These are phyloP conservation scores for Penicillium sp. DNA, from an alignment of 2,329 filamentous ascomycete genomes.

Conservation along the genomic window DNA sequence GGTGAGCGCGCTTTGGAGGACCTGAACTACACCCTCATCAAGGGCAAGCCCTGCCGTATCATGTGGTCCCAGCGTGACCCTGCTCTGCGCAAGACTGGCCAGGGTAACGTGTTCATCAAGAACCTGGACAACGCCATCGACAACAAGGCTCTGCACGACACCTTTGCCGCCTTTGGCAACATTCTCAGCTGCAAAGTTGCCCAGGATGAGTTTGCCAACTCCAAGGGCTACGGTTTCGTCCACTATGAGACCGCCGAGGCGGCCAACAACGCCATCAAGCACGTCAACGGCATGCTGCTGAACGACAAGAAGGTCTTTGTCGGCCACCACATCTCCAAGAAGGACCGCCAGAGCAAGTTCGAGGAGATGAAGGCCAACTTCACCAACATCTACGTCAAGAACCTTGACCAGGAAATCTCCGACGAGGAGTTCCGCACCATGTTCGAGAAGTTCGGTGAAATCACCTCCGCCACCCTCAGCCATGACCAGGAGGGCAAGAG, in stretches of 20 bases:
- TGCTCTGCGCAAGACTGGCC: constrained; percentile 96
- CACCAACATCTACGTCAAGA: constrained; percentile 99
- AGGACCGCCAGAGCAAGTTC: constrained; percentile 99
- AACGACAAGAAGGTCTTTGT: constrained; percentile 99
- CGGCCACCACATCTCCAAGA: constrained; percentile 98
- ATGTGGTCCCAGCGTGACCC: constrained; percentile 99
- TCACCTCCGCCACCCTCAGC: constrained; percentile 92
- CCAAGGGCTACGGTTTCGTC: constrained; percentile 98
- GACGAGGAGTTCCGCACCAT: constrained; percentile 94
- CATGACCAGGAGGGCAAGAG: constrained; percentile 87
- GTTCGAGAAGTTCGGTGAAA: constrained; percentile 88
- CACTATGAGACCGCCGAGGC: constrained; percentile 99
- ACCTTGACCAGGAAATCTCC: constrained; percentile 77
- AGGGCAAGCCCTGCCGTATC: constrained; percentile 97
- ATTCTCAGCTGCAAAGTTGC: constrained; percentile 99
- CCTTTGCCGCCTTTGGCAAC: constrained; percentile 97
- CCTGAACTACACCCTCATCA: constrained; percentile 99
- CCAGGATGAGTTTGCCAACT: constrained; percentile 93
- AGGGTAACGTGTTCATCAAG: constrained; percentile 99
- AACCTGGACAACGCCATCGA: constrained; percentile 98
- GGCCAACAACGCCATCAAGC: constrained; percentile 95
- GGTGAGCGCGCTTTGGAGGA: constrained; percentile 98
- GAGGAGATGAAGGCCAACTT: constrained; percentile 99
- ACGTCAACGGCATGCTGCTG: constrained; percentile 98
- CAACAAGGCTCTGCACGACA: constrained; percentile 99